Evolutionary conservation across 2,329 filamentous ascomycete genomes (phyloP), one percentile per base, ranked within the genome.

Genomic region (Alternaria triticimaculans): DNA sequence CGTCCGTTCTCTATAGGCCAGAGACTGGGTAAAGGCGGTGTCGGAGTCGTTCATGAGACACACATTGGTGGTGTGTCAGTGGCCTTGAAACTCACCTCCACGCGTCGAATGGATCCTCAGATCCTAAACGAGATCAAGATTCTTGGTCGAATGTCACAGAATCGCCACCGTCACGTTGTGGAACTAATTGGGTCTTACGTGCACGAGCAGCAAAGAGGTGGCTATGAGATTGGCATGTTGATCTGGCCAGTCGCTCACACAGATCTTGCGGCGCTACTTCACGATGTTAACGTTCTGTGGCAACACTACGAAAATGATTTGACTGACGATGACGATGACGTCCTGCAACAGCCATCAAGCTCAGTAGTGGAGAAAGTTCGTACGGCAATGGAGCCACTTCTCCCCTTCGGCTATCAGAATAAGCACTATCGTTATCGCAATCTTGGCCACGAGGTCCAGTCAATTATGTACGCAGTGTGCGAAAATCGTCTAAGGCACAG

Each of bases 131-230:
- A 75, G 50, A 67, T 76, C 33, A 55, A 68, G 9, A 71, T 74
- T 10, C 54, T 76, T 2, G 71, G 68, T n/a, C 66, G 70, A 48
- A 51, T 75, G 0, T 64, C 65, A 0, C n/a, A 51, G 18, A 5
- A 49, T 18, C 49, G 62, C 11, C 70, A 75, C 28, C 15, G 21
- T 2, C 72, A 76, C 43, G 70, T 76, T 37, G 65, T 73, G 15
- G 54, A 65, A 10, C 58, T 76, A 1, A 63, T 70, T 6, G 73
- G 70, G 10, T 71, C 71, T 0, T 76, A 76, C 44, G 65, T 63
- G 2, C 28, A 21, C 5, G 62, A 60, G 5, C 62, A 60, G 8
- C 62, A 66, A 26, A 65, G 65, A 25, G 9, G 37, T 2, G 14
- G 25, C 0, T 55, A 44, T 28, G 58, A 64, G 15, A 48, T 76